phyloP scores from a whole-genome alignment of 2,329 filamentous ascomycete species.

The Chalaropsis thielavioides region DNA sequence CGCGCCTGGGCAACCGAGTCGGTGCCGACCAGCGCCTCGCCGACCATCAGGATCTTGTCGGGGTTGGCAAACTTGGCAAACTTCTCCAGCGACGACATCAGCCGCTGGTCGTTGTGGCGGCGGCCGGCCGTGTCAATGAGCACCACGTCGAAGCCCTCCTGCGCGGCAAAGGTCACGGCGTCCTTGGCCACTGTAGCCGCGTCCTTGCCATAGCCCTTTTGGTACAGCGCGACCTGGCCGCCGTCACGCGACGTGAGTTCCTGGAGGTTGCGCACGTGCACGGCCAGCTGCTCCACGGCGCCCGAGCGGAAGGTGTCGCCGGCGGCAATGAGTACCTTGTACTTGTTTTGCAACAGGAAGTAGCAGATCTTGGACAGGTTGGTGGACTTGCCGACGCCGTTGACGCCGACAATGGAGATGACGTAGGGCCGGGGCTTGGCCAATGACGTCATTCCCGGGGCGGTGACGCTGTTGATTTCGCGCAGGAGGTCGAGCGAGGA shows the following conservation, averaged over 20 bases:
- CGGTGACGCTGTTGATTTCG: constrained; percentile 69
- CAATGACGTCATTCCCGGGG: constrained; percentile 48
- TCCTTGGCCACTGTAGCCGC: constrained; percentile 91
- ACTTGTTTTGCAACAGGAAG: constrained; percentile 93
- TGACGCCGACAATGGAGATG: constrained; percentile 95
- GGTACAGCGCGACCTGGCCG: constrained; percentile 76
- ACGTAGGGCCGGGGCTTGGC: constrained; percentile 69
- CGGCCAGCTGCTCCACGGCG: constrained; percentile 89
- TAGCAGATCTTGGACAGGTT: constrained; percentile 97
- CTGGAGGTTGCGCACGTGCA: constrained; percentile 85
- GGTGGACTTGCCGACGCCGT: constrained; percentile 95
- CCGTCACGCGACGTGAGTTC: constrained; percentile 77
- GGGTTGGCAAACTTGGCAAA: constrained; percentile 93
- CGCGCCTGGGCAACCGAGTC: constrained; percentile 90
- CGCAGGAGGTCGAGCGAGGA: constrained; percentile 87
- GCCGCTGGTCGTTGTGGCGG: constrained; percentile 83
- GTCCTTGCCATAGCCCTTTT: constrained; percentile 96
- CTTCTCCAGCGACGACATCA: constrained; percentile 95
- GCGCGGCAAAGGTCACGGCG: constrained; percentile 65
- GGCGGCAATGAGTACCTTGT: constrained; percentile 83
- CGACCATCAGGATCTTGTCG: constrained; percentile 97
- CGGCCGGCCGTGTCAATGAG: constrained; percentile 93
- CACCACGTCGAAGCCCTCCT: constrained; percentile 75
- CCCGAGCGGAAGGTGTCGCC: constrained; percentile 96
- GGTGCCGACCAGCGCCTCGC: constrained; percentile 76